Percentiles rank a stretch among this genome's conserved stretches.
Evolutionary conservation across 2,329 filamentous ascomycete genomes (phyloP).

Genomic region (Stemphylium vesicarium): DNA sequence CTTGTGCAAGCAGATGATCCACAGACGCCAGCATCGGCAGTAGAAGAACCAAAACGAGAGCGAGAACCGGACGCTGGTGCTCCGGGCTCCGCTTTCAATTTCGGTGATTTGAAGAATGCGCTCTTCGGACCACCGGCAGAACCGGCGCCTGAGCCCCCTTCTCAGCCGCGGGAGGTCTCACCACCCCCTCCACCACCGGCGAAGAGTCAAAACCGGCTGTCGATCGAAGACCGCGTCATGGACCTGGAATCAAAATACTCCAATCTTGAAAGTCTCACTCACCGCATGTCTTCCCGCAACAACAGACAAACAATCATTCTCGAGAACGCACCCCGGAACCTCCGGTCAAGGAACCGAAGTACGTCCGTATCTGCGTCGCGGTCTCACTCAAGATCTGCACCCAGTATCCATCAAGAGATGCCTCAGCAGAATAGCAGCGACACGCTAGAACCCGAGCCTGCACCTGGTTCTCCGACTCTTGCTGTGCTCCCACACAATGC

Average conservation of each 20-base stretch:
- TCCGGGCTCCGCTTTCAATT: conserved; percentile 45
- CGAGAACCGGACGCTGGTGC: conserved; percentile 13
- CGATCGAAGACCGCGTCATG: conserved; percentile 45
- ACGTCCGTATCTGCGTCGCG: conserved; percentile 33
- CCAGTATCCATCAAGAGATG: conserved; percentile 24
- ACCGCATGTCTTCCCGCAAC: conserved; percentile 41
- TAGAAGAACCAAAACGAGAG: conserved; percentile 4
- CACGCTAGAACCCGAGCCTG: conserved; percentile 12
- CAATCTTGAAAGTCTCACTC: conserved; percentile 40
- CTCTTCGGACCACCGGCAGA: conserved; percentile 27
- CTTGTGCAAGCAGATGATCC: conserved; percentile 29
- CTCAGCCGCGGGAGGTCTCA: conserved; percentile 18
- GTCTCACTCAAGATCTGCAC: conserved; percentile 18
- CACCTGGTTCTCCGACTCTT: conserved; percentile 19
- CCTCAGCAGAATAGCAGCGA: conserved; percentile 26
- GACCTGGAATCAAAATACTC: conserved; percentile 41
- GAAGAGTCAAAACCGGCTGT: conserved; percentile 27
- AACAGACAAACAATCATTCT: conserved; percentile 50
- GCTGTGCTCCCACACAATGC: not conserved
- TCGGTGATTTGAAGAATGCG: conserved; percentile 40
- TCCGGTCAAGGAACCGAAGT: conserved; percentile 40
- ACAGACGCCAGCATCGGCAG: conserved; percentile 16
- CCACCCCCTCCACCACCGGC: conserved; percentile 13
- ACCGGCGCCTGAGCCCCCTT: conserved; percentile 9
- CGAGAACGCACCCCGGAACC: conserved; percentile 44